Base-by-base conservation (phyloP, 2,329 filamentous ascomycete genomes). In the Colletotrichum filicis region DNA sequence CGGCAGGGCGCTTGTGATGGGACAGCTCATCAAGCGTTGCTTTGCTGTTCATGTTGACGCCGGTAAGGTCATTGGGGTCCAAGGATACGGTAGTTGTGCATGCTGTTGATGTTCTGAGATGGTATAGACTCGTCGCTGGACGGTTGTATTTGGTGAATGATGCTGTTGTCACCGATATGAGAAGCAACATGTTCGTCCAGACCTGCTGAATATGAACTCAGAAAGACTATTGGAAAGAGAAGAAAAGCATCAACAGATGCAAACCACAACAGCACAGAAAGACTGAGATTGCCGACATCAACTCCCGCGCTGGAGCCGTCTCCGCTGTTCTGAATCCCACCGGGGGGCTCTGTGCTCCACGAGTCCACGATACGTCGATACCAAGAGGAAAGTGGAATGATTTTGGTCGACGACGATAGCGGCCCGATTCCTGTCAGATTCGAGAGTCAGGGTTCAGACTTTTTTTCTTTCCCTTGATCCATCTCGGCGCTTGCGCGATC, bases 221-320 rank as follows among this genome's bases (percentile, higher is more conserved):
- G 42, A 49, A 2, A 19, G 2, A 6, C 12, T 12, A 60, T 19
- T 49, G 14, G 9, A 8, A 32, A 46, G 32, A 4, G 30, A 32
- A 32, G 30, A 22, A 14, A 16, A 22, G 37, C 56, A 35, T 37
- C 28, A 26, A 11, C 1, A 46, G 24, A 14, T 16, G 24, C 22
- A 22, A 8, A 1, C 5, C 2, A 2, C 37, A 52, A 19, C 22
- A 12, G 2, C 26, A 46, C 3, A 14, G 9, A n/a, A 30, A 19
- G 30, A 26, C 9, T 22, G 32, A 65, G 55, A 73, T 65, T 73
- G 70, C 70, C 70, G 66, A 70, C 28, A 28, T 26, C 66, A 73
- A 73, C 70, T 73, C 70, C 70, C 70, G 70, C 58, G 37, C 65
- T 64, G 30, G 30, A 55, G 60, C n/a, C 11, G 59, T 60, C 70